Evolutionary conservation across 2,329 filamentous ascomycete genomes (phyloP), one percentile per base, ranked within the genome.

Genomic region (Aaosphaeria pasadenensis): DNA sequence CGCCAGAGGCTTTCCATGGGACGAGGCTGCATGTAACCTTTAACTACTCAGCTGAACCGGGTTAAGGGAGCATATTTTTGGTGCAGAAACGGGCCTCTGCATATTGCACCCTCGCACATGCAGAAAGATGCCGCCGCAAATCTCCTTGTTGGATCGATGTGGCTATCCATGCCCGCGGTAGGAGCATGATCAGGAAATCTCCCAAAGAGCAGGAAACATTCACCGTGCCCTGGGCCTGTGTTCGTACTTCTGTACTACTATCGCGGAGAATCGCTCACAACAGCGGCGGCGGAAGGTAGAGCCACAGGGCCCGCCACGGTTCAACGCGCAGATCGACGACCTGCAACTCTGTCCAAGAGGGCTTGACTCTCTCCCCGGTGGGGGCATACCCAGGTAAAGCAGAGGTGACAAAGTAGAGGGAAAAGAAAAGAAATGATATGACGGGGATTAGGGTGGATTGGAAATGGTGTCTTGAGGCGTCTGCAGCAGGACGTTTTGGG

Each of bases 11-110:
- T 48, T 51, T 53, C 48, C 55, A 58, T 57, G 58, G 55, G 55
- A 59, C 57, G 61, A 64, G 63, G 63, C 64, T 62, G 57, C 57
- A 58, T 63, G 59, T 56, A 57, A 59, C 59, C 50, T 54, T 53
- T 57, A 51, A 46, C 40, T 42, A 11, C 48, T 42, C 44, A 63
- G 55, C 53, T 60, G 60, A 59, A 64, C 60, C 61, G 49, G 63
- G 59, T 51, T 57, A 50, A 47, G 52, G 56, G 60, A 49, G 42
- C 13, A n/a, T 9, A 11, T 9, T 7, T 45, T 50, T 54, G 42
- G 52, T 57, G 57, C 57, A 57, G 50, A 48, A 45, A 51, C 49
- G 30, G 31, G 41, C 33, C 9, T 45, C 36, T 54, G 44, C 43
- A 48, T 32, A 49, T 50, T 52, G 42, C 46, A 58, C 60, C 45